Base-by-base conservation (phyloP, 306 rosid genomes). In the Inga laurina region DNA sequence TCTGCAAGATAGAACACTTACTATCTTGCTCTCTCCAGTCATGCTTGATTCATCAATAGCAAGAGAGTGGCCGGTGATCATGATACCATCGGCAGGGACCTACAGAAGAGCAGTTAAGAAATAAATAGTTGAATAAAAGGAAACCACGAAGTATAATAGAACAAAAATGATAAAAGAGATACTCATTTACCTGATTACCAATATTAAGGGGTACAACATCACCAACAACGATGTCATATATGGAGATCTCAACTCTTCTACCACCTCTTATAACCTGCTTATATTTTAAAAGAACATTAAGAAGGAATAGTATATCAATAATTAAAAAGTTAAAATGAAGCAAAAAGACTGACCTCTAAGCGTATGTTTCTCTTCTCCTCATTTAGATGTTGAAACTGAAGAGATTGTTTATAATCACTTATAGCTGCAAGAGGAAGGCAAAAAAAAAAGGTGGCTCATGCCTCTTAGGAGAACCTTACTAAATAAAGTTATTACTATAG, bases 1-100 rank as follows among this genome's bases (percentile, higher is more conserved):
- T 69, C 61, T 27, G 43, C n/a, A 52, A 59, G 67, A 82, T 4
- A 85, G 45, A 72, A 54, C 73, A 82, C 98, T 92, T 83, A 93
- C 99, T 80, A 82, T 93, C 90, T 89, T 93, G 93, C 99, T 93
- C 92, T 96, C 98, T 80, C 99, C 99, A 11, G 99, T 96, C 98
- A 96, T 94, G 88, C 98, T 96, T 49, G 97, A 93, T 83, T 93
- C 98, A 83, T 96, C 99, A 80, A 96, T 88, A 34, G 98, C 90
- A 77, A 96, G 93, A 79, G 98, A 93, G 92, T 92, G 94, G 71
- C 98, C 99, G 80, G 81, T 75, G 64, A 96, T 88, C 70, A 96
- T 46, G 78, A 96, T 79, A 73, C 99, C 99, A 85, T 96, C 99
- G 43, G 99, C 97, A 57, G 98, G 99, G 56, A 96, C 98, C 99